Evolutionary conservation across 192 early-diverging fungal species (phyloP), one percentile per base, ranked within the genome.

Genomic region (Rhizoclosmatium sp.): DNA sequence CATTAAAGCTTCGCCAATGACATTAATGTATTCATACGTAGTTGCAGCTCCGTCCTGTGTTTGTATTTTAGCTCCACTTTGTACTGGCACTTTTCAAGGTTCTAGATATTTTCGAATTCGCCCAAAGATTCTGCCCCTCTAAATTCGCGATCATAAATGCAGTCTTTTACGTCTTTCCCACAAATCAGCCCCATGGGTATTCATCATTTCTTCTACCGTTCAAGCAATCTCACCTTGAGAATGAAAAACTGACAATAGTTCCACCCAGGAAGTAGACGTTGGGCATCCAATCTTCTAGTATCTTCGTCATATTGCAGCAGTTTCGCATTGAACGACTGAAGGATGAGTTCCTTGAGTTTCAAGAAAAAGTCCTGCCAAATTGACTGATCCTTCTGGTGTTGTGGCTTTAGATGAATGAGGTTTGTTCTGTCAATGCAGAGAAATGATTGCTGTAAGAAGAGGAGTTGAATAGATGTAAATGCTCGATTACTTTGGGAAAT

Each of bases 221-320:
- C 68, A 44, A 3, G 3, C 12, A 4, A 5, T 21, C 58, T 19
- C 68, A 93, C 92, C 84, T 99, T 99, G 65, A 97, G 81, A 59
- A 98, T 91, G 81, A 99, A 99, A 82, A 96, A 98, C 60, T 90
- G 92, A 82, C 97, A 99, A 83, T 98, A 99, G 82, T 99, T 99
- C 98, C 98, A 99, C 0, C 98, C 98, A 4, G 97, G 97, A 84
- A 99, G 90, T 69, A 96, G 87, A 60, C 98, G 85, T 81, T 98
- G 96, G 42, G 93, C 90, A 62, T 99, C 98, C 59, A 98, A 76
- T 31, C 94, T 86, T 4, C 95, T 85, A 23, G 94, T 95, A 83
- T 98, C 96, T 46, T 93, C 96, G 77, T 98, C 95, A 70, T 93
- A 93, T 58, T 92, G 93, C 69, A 89, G 67, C 9, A 99, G 91